Conservation (phyloP, 768 basidiomycete species). For the Tylopilus subfusipes region DNA sequence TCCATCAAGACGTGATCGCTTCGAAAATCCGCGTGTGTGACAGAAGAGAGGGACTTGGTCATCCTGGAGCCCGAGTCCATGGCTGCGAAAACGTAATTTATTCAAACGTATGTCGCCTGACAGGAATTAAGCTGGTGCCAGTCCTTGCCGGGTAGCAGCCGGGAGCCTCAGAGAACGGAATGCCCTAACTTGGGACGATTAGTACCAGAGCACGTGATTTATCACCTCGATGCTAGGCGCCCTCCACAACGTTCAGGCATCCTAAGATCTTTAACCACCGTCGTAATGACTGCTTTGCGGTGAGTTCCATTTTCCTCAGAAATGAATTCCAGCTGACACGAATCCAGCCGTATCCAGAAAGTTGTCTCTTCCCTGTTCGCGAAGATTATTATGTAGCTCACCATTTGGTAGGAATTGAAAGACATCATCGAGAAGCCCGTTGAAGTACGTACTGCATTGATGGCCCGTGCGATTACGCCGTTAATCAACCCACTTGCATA, state of each 20-base stretch:
- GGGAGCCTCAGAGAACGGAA: too few relatives aligned
- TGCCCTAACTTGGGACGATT: too few relatives aligned
- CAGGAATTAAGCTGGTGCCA: too few relatives aligned
- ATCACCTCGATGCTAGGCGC: neutral
- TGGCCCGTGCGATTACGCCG: slow-evolving; percentile 8
- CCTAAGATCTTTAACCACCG: slow-evolving; percentile 2
- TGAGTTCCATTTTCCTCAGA: slow-evolving; percentile 14
- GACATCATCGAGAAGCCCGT: slow-evolving; percentile 63
- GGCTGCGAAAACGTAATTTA: too few relatives aligned
- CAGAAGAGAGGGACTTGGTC: neutral
- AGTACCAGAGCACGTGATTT: slow-evolving; percentile 18
- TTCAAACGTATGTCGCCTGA: too few relatives aligned
- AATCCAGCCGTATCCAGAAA: slow-evolving; percentile 68
- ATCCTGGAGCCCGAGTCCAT: neutral
- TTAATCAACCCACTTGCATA: slow-evolving; percentile 27
- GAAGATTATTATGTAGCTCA: slow-evolving; percentile 7
- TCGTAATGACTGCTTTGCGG: slow-evolving; percentile 40
- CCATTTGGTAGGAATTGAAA: slow-evolving; percentile 54
- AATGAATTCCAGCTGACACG: slow-evolving; percentile 20
- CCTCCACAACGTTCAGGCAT: neutral
- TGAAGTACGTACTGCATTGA: slow-evolving; percentile 42
- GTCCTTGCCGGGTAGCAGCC: too few relatives aligned
- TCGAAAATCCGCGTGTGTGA: neutral
- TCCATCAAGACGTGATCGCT: neutral
- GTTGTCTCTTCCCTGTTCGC: slow-evolving; percentile 33